Percentiles rank a stretch among this genome's conserved stretches.
Conservation (phyloP, 495 filamentous ascomycete species). For the Penicillium malachiteum region DNA sequence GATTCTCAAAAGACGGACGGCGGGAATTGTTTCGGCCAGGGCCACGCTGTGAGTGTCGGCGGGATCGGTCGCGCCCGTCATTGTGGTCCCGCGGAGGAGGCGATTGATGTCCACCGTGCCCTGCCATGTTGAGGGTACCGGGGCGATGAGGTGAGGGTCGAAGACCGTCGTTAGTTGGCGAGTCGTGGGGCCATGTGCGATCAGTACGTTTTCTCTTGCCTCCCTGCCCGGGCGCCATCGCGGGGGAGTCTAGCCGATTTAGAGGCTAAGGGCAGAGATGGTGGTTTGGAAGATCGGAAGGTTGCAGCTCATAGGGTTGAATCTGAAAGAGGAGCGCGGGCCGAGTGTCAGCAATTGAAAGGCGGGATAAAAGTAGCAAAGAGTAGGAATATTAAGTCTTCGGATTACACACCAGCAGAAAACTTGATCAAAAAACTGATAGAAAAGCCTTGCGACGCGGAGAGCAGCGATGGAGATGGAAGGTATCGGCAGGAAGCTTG, state of each 20-base stretch:
- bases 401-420: constrained; percentile 18
- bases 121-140: constrained; percentile 57
- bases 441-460: constrained; percentile 4
- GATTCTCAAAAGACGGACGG: constrained; percentile 30
- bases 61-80: constrained; percentile 44
- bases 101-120: constrained; percentile 44
- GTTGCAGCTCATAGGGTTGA: constrained; percentile 42
- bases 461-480: constrained; percentile 19
- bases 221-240: constrained; percentile 53
- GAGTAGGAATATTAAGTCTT: background rate
- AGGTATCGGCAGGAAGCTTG: constrained; percentile 24
- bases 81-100: constrained; percentile 39
- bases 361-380: background rate
- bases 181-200: constrained; percentile 51
- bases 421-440: constrained; percentile 5
- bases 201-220: constrained; percentile 61
- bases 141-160: constrained; percentile 67
- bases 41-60: constrained; percentile 45
- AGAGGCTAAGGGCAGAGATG: constrained; percentile 29
- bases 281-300: constrained; percentile 28
- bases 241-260: constrained; percentile 20
- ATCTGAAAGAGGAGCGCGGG: constrained; percentile 15
- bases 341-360: constrained; percentile 15
- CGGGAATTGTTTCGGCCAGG: constrained; percentile 36
- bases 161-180: constrained; percentile 45